Conservation (phyloP, 2,329 filamentous ascomycete genomes). For the Apiospora koreana region DNA sequence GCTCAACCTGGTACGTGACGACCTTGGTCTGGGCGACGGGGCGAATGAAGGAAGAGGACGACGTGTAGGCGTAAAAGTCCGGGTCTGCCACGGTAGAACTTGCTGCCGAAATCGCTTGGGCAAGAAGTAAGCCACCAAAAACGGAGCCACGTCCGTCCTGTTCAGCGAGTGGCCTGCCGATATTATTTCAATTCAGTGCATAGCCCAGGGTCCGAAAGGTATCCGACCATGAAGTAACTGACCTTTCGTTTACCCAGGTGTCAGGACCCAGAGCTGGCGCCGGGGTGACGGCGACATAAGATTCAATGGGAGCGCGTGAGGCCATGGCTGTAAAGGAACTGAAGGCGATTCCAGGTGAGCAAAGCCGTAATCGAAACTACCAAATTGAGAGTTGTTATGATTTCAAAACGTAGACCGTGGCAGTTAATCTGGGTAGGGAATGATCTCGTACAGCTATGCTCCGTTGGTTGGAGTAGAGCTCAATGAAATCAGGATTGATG, state of each 20-base stretch:
- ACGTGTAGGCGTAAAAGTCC: constrained; percentile 11
- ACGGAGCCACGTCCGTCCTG: not conserved
- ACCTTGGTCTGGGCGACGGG: not conserved
- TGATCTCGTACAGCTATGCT: not conserved
- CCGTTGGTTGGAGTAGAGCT: not conserved
- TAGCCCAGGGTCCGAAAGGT: not conserved
- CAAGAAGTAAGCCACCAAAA: constrained; percentile 9
- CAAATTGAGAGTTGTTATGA: too few species aligned
- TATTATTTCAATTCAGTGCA: not conserved
- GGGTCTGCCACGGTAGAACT: not conserved
- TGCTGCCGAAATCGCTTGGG: constrained; percentile 12
- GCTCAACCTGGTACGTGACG: not conserved
- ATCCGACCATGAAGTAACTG: not conserved
- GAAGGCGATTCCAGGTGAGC: not conserved
- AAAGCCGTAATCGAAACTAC: not conserved
- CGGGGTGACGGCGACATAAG: not conserved
- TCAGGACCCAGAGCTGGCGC: not conserved
- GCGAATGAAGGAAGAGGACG: constrained; percentile 3
- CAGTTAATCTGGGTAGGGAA: not conserved
- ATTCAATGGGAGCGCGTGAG: not conserved
- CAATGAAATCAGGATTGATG: not conserved
- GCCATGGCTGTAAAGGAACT: not conserved
- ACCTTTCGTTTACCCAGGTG: not conserved
- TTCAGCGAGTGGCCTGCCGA: not conserved
- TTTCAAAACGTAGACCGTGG: not conserved